Evolutionary conservation across 2,329 filamentous ascomycete genomes (phyloP).

Genomic region (Trichothecium roseum): DNA sequence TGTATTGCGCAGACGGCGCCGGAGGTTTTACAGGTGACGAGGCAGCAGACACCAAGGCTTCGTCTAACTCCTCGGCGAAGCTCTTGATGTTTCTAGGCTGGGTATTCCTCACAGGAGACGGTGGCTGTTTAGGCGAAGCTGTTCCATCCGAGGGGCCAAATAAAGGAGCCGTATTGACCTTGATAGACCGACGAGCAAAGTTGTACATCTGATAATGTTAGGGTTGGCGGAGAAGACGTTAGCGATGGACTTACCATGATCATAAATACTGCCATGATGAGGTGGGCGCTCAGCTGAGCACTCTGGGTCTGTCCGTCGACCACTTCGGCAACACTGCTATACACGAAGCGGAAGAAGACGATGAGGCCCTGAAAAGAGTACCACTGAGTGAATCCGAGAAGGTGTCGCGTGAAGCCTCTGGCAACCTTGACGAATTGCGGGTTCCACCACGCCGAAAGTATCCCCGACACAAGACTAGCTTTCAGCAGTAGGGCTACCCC

Average conservation of each 20-base stretch:
- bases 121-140: conserved; percentile 12
- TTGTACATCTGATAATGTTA: conserved; percentile 28
- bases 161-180: conserved; percentile 46
- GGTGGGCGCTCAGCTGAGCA: conserved; percentile 42
- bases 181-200: conserved; percentile 34
- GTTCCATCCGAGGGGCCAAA: conserved; percentile 24
- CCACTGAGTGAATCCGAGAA: conserved; percentile 53
- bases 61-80: conserved; percentile 3
- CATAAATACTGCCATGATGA: conserved; percentile 41
- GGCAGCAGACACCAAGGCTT: not conserved
- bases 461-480: conserved; percentile 35
- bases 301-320: conserved; percentile 24
- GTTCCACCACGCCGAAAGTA: conserved; percentile 57
- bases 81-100: conserved; percentile 16
- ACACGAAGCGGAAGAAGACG: conserved; percentile 40
- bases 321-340: conserved; percentile 14
- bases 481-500: conserved; percentile 28
- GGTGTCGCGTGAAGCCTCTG: conserved; percentile 48
- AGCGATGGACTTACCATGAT: conserved; percentile 45
- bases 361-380: conserved; percentile 55
- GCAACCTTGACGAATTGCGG: conserved; percentile 50
- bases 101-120: conserved; percentile 7
- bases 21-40: not conserved
- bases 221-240: not conserved
- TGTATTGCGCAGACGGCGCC: not conserved